Evolutionary conservation across 108 stramenopile species (phyloP).

Genomic region (Fragilaria crotonensis): DNA sequence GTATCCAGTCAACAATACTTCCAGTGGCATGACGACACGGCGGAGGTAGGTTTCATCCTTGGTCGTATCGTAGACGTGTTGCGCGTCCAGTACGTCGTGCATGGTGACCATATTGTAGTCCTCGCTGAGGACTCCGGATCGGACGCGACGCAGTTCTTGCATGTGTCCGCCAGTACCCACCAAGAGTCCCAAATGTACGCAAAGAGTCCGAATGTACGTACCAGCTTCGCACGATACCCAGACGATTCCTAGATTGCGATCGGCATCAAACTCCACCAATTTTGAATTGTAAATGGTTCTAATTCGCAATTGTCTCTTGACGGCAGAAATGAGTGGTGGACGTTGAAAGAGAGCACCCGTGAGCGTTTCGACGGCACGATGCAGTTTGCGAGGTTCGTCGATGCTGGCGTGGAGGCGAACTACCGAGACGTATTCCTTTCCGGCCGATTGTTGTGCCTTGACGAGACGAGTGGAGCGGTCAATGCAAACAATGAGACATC

Average conservation of each 20-base stretch:
- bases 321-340: conserved; percentile 98
- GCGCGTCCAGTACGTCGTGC: conserved; percentile 99
- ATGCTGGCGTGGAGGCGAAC: conserved; percentile 93
- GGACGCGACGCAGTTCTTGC: conserved; percentile 97
- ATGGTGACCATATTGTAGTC: conserved; percentile 94
- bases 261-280: conserved; percentile 93
- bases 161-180: conserved; percentile 99
- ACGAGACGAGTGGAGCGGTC: conserved; percentile 98
- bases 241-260: conserved; percentile 93
- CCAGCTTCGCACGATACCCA: conserved; percentile 98
- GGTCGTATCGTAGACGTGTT: conserved; percentile 95
- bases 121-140: conserved; percentile 91
- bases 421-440: conserved; percentile 99
- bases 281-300: conserved; percentile 97
- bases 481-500: conserved; percentile 99
- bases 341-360: conserved; percentile 99
- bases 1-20: conserved; percentile 91
- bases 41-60: conserved; percentile 99
- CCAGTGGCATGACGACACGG: conserved; percentile 96
- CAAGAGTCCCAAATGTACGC: conserved; percentile 96
- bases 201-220: conserved; percentile 98
- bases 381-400: conserved; percentile 74
- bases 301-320: conserved; percentile 98
- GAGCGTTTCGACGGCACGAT: conserved; percentile 89
- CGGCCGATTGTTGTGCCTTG: conserved; percentile 98